Evolutionary conservation across 495 filamentous ascomycete genomes (phyloP), one percentile per base, ranked within the genome.

Genomic region (Hypoxylon cercidicola): DNA sequence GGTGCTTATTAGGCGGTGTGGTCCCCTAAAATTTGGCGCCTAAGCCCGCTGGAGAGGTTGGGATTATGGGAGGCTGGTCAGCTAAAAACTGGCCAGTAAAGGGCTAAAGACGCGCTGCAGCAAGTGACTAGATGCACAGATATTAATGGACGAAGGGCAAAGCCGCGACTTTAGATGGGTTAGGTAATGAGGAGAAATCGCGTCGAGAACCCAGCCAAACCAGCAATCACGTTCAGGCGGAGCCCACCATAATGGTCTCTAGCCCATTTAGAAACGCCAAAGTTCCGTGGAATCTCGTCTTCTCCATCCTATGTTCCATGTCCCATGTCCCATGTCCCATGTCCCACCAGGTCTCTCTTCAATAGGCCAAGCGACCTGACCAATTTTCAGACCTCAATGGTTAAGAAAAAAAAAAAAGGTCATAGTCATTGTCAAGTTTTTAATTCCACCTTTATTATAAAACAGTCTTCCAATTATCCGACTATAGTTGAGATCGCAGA

Each of bases 181-280:
- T 65, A 55, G 49, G 32, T 64, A 54, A 49, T 54, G 44, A 65
- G 44, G 55, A 65, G 55, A 66, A 66, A 66, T 19, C 62, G 62
- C 62, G 62, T 60, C 45, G 55, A 40, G 30, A 25, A 23, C 46
- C 60, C 37, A 62, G n/a, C n/a, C n/a, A n/a, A n/a, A n/a, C n/a
- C n/a, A 47, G 35, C 53, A 64, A 59, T 64, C 62, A 59, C 45
- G 55, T 30, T 25, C 16, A 47, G 44, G 62, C 60, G 62, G 62
- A 39, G 13, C 56, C 55, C 10, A 39, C 34, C 60, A 57, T 45
- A 28, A 28, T 43, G 18, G 60, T 25, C 21, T 55, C 21, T 18
- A 45, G 47, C 16, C 47, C 20, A 39, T 40, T 21, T 52, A 49
- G 46, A 56, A 50, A 55, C 35, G 52, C 60, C 50, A 18, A 16